These are phyloP conservation scores for Selaginella moellendorffii DNA, from an alignment of 75 land plant species.

Conservation along the genomic window DNA sequence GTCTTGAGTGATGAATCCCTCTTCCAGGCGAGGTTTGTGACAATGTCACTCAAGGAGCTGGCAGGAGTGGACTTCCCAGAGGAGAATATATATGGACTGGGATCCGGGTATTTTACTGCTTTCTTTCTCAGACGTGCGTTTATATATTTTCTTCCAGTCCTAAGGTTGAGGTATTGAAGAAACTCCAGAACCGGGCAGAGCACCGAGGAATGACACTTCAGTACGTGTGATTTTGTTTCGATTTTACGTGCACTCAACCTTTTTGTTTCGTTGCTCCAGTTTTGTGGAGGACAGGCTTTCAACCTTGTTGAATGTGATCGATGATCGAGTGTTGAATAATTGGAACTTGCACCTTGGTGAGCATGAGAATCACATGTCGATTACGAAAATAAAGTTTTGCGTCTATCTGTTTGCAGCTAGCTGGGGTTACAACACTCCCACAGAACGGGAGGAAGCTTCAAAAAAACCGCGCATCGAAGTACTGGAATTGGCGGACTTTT, in stretches of 20 bases:
- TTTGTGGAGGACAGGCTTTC: conserved; percentile 98
- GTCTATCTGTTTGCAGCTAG: neutral
- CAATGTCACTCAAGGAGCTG: conserved; percentile 53
- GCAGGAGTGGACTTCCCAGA: conserved; percentile 76
- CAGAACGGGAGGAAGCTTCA: neutral
- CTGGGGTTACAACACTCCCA: neutral
- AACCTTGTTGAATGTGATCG: conserved; percentile 81
- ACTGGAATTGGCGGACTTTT: neutral
- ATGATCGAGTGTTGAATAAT: conserved; percentile 61
- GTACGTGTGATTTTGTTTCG: conserved; percentile 28
- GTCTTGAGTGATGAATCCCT: neutral
- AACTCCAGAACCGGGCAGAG: conserved; percentile 59
- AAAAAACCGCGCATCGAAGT: neutral
- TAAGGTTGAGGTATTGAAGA: conserved; percentile 79
- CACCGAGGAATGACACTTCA: conserved; percentile 64
- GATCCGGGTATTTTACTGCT: conserved; percentile 63
- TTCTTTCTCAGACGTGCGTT: neutral
- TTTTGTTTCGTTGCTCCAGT: conserved; percentile 25
- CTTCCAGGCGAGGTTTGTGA: conserved; percentile 78
- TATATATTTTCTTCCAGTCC: conserved; percentile 35
- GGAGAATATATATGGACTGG: conserved; percentile 84
- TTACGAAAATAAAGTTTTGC: no score
- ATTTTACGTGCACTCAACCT: neutral
- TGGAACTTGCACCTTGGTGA: conserved; percentile 94
- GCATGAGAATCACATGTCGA: no score